Evolutionary conservation across 257 asterid genomes (phyloP).

Genomic region (Misopates orontium): DNA sequence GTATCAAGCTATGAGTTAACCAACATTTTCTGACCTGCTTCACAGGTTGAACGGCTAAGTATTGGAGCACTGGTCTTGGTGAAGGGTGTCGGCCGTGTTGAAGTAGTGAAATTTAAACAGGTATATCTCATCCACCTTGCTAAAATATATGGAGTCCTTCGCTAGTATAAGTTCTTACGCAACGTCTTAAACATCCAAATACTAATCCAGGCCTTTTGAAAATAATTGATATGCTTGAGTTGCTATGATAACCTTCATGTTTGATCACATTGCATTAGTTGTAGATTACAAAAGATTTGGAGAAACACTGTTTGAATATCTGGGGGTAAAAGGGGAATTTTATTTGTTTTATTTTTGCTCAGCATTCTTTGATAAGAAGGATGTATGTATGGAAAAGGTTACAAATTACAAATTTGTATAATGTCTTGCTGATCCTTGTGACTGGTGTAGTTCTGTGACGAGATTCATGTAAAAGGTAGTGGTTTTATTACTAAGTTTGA

Average conservation of each 20-base stretch:
- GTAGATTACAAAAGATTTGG: slow-evolving; percentile 7
- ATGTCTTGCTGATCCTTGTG: background rate
- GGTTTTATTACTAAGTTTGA: background rate
- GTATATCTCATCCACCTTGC: slow-evolving; percentile 31
- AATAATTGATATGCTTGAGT: background rate
- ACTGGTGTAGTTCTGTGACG: background rate
- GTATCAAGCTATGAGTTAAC: slow-evolving; percentile 4
- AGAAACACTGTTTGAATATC: background rate
- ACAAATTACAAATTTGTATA: background rate
- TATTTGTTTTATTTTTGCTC: background rate
- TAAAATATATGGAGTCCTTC: slow-evolving; percentile 1
- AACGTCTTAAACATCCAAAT: slow-evolving; percentile 2
- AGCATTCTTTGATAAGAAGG: background rate
- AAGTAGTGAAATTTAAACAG: slow-evolving; percentile 57
- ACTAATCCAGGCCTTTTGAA: background rate
- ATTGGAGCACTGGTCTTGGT: slow-evolving; percentile 74
- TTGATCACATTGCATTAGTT: background rate
- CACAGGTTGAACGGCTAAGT: slow-evolving; percentile 67
- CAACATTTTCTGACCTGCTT: slow-evolving; percentile 21
- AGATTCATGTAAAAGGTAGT: background rate
- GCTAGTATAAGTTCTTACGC: slow-evolving; percentile 2
- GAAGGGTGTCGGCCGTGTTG: slow-evolving; percentile 80
- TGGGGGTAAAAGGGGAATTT: background rate
- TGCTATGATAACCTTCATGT: background rate
- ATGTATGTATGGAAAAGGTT: background rate